Conservation (phyloP, 2,329 filamentous ascomycete species). For the Monosporascus ibericus region DNA sequence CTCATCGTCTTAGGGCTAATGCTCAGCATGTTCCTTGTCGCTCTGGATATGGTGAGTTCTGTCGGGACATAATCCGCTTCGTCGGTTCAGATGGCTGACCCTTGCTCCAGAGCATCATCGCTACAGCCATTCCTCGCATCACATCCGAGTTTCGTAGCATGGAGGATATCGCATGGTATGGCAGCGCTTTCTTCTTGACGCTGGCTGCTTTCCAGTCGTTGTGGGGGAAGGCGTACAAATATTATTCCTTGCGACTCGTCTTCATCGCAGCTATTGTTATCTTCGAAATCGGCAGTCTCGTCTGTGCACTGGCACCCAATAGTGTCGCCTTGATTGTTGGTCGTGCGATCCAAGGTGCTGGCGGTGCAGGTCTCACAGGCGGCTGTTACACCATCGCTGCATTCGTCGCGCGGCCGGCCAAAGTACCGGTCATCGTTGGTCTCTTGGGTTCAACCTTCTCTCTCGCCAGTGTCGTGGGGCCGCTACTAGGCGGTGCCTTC, state of each 20-base stretch:
- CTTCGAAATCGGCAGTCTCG: slow-evolving; percentile 28
- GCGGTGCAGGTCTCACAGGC: slow-evolving; percentile 26
- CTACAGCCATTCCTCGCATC: slow-evolving; percentile 14
- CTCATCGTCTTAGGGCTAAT: not conserved
- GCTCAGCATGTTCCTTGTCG: not conserved
- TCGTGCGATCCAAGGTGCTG: slow-evolving; percentile 29
- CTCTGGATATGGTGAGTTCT: not conserved
- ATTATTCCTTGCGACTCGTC: slow-evolving; percentile 24
- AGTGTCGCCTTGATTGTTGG: slow-evolving; percentile 30
- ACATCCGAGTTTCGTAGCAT: slow-evolving; percentile 22
- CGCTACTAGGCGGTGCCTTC: slow-evolving; percentile 27
- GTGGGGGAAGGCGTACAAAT: slow-evolving; percentile 31
- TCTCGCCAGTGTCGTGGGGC: slow-evolving; percentile 24
- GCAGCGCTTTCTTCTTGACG: slow-evolving; percentile 25
- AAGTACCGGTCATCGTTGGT: slow-evolving; percentile 22
- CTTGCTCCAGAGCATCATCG: slow-evolving; percentile 5
- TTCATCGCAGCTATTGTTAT: slow-evolving; percentile 22
- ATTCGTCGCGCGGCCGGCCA: slow-evolving; percentile 21
- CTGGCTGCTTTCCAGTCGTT: slow-evolving; percentile 26
- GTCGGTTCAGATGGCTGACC: no score
- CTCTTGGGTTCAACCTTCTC: slow-evolving; percentile 24
- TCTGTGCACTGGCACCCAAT: slow-evolving; percentile 29
- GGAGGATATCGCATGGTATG: slow-evolving; percentile 28
- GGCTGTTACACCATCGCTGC: slow-evolving; percentile 23
- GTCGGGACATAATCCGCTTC: no score